phyloP scores from a whole-genome alignment of 1,284 basidiomycete species.

The Schizophyllum amplum region DNA sequence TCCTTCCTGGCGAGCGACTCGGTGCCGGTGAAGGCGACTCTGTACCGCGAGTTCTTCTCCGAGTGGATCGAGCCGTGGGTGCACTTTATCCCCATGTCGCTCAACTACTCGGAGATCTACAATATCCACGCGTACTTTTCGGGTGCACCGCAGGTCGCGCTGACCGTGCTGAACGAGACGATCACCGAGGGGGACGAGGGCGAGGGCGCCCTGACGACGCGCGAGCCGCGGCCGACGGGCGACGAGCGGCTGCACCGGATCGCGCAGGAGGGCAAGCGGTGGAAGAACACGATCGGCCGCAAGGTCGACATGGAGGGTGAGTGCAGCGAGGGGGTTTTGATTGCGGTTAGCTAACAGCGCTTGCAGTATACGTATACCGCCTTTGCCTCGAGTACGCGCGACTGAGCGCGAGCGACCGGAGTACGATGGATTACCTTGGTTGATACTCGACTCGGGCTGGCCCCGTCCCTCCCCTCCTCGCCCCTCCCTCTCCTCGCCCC shows the following conservation, averaged over 20 bases:
- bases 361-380: constrained; percentile 72
- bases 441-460: background rate
- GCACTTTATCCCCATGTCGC: constrained; percentile 87
- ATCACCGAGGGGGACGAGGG: background rate
- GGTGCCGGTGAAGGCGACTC: constrained; percentile 81
- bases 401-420: constrained; percentile 77
- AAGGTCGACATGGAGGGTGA: constrained; percentile 85
- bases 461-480: too few relatives aligned
- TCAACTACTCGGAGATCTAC: constrained; percentile 84
- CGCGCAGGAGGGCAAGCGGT: constrained; percentile 80
- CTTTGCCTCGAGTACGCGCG: constrained; percentile 86
- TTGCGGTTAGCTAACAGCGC: constrained; percentile 7
- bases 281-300: constrained; percentile 78
- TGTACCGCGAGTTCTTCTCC: constrained; percentile 85
- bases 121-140: constrained; percentile 89
- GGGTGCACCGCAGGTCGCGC: constrained; percentile 59
- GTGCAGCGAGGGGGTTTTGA: too few relatives aligned
- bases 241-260: constrained; percentile 57
- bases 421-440: constrained; percentile 45
- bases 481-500: too few relatives aligned
- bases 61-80: constrained; percentile 79
- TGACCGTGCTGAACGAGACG: constrained; percentile 20
- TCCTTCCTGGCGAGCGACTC: constrained; percentile 83
- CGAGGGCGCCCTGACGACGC: constrained; percentile 54
- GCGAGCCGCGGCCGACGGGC: constrained; percentile 74